Percentiles rank a stretch among this genome's conserved stretches.
These are phyloP conservation scores for Telopea speciosissima DNA, from an alignment of 177 flowering plant genomes.

Conservation along the genomic window DNA sequence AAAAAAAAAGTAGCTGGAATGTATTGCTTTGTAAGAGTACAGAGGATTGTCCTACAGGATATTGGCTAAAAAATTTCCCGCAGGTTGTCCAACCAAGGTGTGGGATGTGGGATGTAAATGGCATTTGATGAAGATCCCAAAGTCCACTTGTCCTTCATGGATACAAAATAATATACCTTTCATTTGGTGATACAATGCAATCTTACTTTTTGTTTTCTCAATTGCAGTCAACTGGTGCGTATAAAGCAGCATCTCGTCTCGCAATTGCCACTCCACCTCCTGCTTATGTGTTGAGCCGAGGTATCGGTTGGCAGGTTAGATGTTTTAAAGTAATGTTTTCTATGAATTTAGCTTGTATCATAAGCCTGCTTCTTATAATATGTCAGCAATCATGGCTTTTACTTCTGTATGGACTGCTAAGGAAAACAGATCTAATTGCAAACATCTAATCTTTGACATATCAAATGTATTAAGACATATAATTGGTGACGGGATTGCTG, in stretches of 20 bases:
- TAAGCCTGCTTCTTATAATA: neutral
- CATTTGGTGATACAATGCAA: neutral
- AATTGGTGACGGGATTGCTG: neutral
- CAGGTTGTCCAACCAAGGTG: neutral
- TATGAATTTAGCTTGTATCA: neutral
- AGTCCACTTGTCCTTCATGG: neutral
- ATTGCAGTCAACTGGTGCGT: constrained; percentile 90
- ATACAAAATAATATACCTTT: neutral
- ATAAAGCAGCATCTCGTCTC: constrained; percentile 88
- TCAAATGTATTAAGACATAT: neutral
- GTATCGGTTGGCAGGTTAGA: constrained; percentile 96
- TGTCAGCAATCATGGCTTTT: neutral
- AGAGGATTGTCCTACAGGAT: neutral
- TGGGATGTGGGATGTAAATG: neutral
- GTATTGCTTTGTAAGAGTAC: neutral
- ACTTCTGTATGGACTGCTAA: neutral
- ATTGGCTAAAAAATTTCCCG: neutral
- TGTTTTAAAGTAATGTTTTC: neutral
- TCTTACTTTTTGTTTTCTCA: neutral
- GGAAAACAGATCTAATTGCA: neutral
- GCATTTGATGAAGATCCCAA: neutral
- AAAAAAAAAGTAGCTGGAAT: neutral
- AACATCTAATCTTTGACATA: neutral
- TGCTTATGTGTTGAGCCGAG: constrained; percentile 92
- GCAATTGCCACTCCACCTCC: constrained; percentile 99